Evolutionary conservation across 176 grass and related monocot genomes (phyloP).

Genomic region (Bromus sterilis): DNA sequence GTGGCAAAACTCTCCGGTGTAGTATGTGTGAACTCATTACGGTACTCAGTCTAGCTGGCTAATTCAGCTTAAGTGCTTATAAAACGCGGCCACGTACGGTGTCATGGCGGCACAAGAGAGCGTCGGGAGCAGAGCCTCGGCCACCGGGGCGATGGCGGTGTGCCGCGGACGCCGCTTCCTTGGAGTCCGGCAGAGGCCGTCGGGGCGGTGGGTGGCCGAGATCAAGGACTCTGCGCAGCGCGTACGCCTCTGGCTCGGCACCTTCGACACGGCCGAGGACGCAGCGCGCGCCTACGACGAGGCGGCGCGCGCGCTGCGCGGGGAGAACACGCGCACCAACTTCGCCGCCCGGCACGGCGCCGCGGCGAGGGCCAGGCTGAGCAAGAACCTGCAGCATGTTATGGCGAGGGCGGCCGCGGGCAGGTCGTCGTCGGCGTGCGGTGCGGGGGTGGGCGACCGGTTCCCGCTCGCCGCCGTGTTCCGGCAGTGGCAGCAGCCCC

Average conservation of each 20-base stretch:
- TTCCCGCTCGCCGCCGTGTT: constrained; percentile 56
- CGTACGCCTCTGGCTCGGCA: constrained; percentile 75
- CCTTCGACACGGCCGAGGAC: constrained; percentile 66
- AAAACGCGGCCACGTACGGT: neutral
- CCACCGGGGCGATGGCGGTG: neutral
- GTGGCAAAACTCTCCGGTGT: neutral
- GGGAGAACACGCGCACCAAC: constrained; percentile 52
- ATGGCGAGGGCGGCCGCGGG: constrained; percentile 33
- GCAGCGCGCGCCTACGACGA: constrained; percentile 77
- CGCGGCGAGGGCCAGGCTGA: constrained; percentile 27
- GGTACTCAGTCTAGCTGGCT: neutral
- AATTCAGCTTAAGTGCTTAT: neutral
- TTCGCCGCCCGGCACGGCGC: constrained; percentile 16
- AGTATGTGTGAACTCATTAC: neutral
- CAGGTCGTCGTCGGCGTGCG: neutral
- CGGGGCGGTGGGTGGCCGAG: constrained; percentile 56
- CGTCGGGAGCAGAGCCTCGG: neutral
- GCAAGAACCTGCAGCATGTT: constrained; percentile 41
- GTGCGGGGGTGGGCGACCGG: constrained; percentile 23
- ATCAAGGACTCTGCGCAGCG: constrained; percentile 64
- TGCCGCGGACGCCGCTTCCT: constrained; percentile 37
- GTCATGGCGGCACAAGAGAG: constrained; percentile 34
- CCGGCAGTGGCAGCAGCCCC: neutral
- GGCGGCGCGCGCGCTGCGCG: constrained; percentile 43
- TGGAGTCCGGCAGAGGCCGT: constrained; percentile 47